Evolutionary conservation across 225 moss, liverwort and hornwort genomes (phyloP).

Genomic region (Neckera pumila): DNA sequence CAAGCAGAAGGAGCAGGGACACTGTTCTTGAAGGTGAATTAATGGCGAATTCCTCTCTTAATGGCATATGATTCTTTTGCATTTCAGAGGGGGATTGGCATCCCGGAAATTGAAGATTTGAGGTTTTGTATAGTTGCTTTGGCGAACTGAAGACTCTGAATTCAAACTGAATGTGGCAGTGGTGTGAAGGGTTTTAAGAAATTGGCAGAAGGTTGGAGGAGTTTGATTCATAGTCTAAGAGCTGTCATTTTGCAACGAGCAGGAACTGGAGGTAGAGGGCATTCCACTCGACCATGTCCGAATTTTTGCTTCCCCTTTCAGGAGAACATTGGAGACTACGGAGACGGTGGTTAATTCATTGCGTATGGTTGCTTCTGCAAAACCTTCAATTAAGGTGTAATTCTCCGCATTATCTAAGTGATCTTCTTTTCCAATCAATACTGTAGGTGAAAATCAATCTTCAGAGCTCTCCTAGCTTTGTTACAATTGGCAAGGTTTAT

Average conservation of each 20-base stretch:
- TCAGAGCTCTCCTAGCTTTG: background rate
- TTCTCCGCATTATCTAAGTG: background rate
- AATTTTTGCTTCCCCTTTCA: slow-evolving; percentile 79
- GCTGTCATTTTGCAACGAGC: background rate
- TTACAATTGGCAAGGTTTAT: background rate
- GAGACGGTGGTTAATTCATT: slow-evolving; percentile 47
- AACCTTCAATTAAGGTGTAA: slow-evolving; percentile 52
- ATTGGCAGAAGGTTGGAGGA: background rate
- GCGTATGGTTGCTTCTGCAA: slow-evolving; percentile 7
- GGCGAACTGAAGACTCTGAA: background rate
- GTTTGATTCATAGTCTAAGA: background rate
- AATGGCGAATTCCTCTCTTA: background rate
- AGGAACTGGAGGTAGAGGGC: slow-evolving; percentile 55
- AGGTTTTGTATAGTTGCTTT: background rate
- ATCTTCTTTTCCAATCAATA: background rate
- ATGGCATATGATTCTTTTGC: background rate
- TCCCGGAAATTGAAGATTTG: background rate
- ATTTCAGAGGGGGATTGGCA: background rate
- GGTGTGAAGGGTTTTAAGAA: background rate
- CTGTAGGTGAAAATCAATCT: background rate
- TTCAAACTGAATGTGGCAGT: background rate
- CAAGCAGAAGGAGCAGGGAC: slow-evolving; percentile 70
- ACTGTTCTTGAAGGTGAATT: slow-evolving; percentile 44
- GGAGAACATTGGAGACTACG: slow-evolving; percentile 80
- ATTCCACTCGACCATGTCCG: slow-evolving; percentile 47